Conservation (phyloP, 345 rosid genomes). For the Dimocarpus longan region DNA sequence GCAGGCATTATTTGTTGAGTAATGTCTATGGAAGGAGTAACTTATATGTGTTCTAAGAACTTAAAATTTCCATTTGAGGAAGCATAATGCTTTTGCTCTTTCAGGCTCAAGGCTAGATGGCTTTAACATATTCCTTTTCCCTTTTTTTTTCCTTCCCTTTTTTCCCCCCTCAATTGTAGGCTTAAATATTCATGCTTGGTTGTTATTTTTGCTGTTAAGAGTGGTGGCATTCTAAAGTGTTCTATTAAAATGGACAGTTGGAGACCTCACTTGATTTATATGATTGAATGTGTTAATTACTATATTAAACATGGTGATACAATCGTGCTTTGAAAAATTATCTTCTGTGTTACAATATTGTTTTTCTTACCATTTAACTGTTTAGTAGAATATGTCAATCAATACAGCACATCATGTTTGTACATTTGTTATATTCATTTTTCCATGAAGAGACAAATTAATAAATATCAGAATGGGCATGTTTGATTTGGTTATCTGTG, state of each 20-base stretch:
- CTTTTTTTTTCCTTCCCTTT: background rate
- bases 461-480: background rate
- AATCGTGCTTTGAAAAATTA: background rate
- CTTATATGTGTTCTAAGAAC: background rate
- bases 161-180: background rate
- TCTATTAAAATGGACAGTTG: background rate
- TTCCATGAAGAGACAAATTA: background rate
- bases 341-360: background rate
- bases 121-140: background rate
- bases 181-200: background rate
- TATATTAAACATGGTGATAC: background rate
- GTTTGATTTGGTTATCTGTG: slow-evolving; percentile 12
- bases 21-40: background rate
- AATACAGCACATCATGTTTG: background rate
- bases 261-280: background rate
- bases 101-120: background rate
- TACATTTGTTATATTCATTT: background rate
- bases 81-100: background rate
- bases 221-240: background rate
- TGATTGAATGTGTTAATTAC: background rate
- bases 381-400: background rate
- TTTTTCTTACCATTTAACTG: background rate
- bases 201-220: background rate
- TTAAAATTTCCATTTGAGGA: background rate
- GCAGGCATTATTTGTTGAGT: background rate